Percentiles rank a stretch among this genome's conserved stretches.
phyloP scores from a whole-genome alignment of 2,329 filamentous ascomycete genomes.

The Boeremia exigua region DNA sequence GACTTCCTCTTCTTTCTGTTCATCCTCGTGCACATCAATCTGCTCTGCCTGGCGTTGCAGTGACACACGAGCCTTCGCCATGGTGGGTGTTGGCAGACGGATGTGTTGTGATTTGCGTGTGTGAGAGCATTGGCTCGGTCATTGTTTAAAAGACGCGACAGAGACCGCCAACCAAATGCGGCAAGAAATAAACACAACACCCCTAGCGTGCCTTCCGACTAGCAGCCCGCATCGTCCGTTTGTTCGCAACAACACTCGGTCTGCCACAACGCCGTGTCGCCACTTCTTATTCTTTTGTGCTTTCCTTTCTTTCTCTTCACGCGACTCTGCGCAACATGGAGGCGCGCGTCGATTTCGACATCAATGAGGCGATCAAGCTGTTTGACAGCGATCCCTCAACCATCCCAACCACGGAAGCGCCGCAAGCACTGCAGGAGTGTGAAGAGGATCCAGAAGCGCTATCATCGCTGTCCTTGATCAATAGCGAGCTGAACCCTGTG shows the following conservation, averaged over 20 bases:
- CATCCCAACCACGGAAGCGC: conserved; percentile 85
- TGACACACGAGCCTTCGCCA: conserved; percentile 42
- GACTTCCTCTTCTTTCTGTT: conserved; percentile 45
- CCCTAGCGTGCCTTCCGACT: conserved; percentile 13
- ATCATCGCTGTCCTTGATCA: conserved; percentile 75
- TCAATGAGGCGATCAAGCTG: conserved; percentile 94
- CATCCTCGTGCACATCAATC: conserved; percentile 37
- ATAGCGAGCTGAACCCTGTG: conserved; percentile 86
- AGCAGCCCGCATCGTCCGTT: conserved; percentile 18
- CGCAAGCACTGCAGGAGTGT: conserved; percentile 82
- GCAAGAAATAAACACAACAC: conserved; percentile 28
- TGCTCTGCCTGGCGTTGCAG: conserved; percentile 35
- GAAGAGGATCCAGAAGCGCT: conserved; percentile 89
- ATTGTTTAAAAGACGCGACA: conserved; percentile 11
- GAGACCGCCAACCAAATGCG: conserved; percentile 15
- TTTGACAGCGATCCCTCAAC: conserved; percentile 92
- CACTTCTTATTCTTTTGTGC: conserved; percentile 22
- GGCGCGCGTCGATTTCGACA: conserved; percentile 78
- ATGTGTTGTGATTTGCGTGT: conserved; percentile 16
- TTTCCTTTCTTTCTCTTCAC: conserved; percentile 15
- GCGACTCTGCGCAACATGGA: conserved; percentile 63
- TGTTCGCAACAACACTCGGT: conserved; percentile 18
- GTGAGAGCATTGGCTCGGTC: conserved; percentile 8
- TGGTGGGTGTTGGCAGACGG: conserved; percentile 20
- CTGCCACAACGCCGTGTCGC: conserved; percentile 23